These are phyloP conservation scores for Pythium volutum DNA, from an alignment of 352 stramenopile genomes.

Conservation along the genomic window DNA sequence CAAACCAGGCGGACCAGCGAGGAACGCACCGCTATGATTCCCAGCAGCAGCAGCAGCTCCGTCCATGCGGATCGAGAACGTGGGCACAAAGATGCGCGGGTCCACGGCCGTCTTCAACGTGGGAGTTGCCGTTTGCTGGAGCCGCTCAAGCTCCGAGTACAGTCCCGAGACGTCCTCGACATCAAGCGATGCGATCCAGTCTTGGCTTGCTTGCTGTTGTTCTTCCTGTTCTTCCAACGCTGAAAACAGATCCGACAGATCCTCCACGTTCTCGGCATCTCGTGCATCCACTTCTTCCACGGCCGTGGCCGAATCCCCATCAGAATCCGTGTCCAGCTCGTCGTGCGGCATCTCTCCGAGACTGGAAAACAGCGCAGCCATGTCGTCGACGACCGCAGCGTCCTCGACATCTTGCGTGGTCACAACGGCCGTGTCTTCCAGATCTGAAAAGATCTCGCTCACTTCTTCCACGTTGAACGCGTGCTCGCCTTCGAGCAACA, in stretches of 20 bases:
- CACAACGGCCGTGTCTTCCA: constrained; percentile 25
- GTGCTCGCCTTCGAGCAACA: constrained; percentile 51
- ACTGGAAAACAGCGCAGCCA: constrained; percentile 12
- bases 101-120: constrained; percentile 5
- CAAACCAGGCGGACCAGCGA: constrained; percentile 33
- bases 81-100: constrained; percentile 49
- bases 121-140: constrained; percentile 10
- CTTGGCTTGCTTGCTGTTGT: constrained; percentile 3
- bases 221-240: constrained; percentile 30
- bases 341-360: constrained; percentile 1
- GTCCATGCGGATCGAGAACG: constrained; percentile 54
- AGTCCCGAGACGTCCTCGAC: constrained; percentile 46
- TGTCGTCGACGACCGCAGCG: constrained; percentile 14
- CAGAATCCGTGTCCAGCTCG: constrained; percentile 14
- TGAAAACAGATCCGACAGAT: constrained; percentile 36
- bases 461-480: constrained; percentile 57
- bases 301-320: constrained; percentile 22
- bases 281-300: constrained; percentile 9
- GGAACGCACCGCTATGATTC: constrained; percentile 16
- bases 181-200: constrained; percentile 55
- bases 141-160: constrained; percentile 42
- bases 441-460: constrained; percentile 42
- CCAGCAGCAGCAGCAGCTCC: constrained; percentile 2
- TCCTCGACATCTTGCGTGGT: background rate
- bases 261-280: constrained; percentile 41